Base-by-base conservation (phyloP, 345 rosid species). In the Stellera chamaejasme region DNA sequence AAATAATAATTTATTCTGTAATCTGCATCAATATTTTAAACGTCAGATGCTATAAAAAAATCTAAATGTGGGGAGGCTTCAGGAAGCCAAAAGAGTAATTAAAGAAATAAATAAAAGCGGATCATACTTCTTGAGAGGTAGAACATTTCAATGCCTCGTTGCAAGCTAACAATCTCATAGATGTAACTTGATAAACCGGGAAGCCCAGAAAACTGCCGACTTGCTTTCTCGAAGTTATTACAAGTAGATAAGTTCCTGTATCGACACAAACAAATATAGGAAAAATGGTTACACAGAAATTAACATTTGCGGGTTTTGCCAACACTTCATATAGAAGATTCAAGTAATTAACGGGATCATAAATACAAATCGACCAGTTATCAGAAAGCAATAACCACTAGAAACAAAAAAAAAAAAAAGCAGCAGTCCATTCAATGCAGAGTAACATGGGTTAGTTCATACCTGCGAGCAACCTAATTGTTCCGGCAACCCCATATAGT, bases 391-490 rank as follows among this genome's bases (percentile, higher is more conserved):
- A 32, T 32, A 4, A 32, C 39, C 39, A 32, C 8, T 32, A 8
- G 6, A 32, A 32, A 32, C 6, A 32, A 19, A 3, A 14, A 32
- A 32, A 32, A 0, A 32, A 19, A 3, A 14, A 48, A 12, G 13
- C 50, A 48, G 19, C 15, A 10, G 2, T 48, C 23, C 39, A 5
- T 32, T 2, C 15, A 15, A 50, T 48, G 44, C 60, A 6, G 47
- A 11, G 13, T 55, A 27, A 63, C 45, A 27, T 14, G 16, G 48
- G 27, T 48, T 61, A 58, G 11, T 3, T 43, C 7, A 36, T 69
- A 92, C 99, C 99, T 69, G 95, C 91, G 43, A 88, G 69, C 64
- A 92, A 75, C 67, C 89, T 73, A 71, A 92, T 92, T 46, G 89
- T 82, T 65, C 96, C 99, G 41, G 75, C 97, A 10, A 92, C 91